phyloP scores from a whole-genome alignment of 768 basidiomycete species.

The Amyloporia xantha region DNA sequence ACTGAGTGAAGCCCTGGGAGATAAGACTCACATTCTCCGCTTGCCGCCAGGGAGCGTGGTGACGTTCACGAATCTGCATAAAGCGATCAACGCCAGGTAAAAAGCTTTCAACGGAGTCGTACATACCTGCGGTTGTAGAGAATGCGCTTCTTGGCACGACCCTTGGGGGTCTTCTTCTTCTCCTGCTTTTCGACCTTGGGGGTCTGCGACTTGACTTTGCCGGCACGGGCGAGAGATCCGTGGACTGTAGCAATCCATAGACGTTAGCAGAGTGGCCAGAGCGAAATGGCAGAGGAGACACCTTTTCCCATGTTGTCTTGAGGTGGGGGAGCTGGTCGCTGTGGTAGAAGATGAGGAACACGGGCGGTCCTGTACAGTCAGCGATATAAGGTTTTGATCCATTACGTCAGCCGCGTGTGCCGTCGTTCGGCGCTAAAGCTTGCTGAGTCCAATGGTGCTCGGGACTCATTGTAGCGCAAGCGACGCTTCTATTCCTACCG shows the following conservation, averaged over 20 bases:
- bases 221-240: constrained; percentile 98
- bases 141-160: constrained; percentile 95
- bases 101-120: constrained; percentile 1
- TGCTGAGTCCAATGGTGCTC: too few species aligned
- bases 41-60: constrained; percentile 88
- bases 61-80: constrained; percentile 82
- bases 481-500: too few species aligned
- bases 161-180: constrained; percentile 98
- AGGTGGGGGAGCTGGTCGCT: constrained; percentile 36
- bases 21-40: constrained; percentile 83
- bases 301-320: constrained; percentile 74
- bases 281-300: constrained; percentile 19
- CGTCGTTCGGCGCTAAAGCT: too few species aligned
- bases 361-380: constrained; percentile 19
- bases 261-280: constrained; percentile 4
- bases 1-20: constrained; percentile 8
- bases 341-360: constrained; percentile 22
- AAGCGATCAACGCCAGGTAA: constrained; percentile 2
- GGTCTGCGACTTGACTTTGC: constrained; percentile 98
- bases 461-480: too few species aligned
- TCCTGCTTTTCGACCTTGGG: constrained; percentile 98
- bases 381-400: constrained; percentile 9
- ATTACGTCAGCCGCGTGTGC: neutral
- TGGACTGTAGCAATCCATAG: constrained; percentile 53
- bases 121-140: constrained; percentile 89